These are phyloP conservation scores for Mrakia blollopis DNA, from an alignment of 768 basidiomycete species.

Conservation along the genomic window DNA sequence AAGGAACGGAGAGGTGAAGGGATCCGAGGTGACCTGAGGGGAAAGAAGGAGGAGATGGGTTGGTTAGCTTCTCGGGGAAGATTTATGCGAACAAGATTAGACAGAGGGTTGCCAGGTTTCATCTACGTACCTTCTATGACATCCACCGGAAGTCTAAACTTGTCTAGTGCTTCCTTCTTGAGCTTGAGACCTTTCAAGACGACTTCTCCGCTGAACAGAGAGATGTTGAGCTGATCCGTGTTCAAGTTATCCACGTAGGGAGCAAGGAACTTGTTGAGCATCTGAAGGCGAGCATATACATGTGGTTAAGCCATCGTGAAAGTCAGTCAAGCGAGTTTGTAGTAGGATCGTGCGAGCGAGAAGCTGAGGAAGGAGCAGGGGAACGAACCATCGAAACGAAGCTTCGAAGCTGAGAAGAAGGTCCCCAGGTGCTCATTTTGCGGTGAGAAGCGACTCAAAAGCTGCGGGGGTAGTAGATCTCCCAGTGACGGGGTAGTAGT, in stretches of 20 bases:
- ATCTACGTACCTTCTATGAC: slow-evolving; percentile 69
- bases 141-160: slow-evolving; percentile 91
- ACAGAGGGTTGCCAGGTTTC: too few species aligned
- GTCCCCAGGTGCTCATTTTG: background rate
- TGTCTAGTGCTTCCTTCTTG: slow-evolving; percentile 89
- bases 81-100: too few species aligned
- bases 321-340: too few species aligned
- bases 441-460: background rate
- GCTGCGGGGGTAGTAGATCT: too few species aligned
- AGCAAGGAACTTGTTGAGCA: slow-evolving; percentile 85
- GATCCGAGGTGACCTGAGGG: slow-evolving; percentile 42
- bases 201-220: slow-evolving; percentile 62
- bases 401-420: background rate
- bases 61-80: too few species aligned
- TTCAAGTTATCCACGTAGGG: slow-evolving; percentile 96
- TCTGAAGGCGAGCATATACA: slow-evolving; percentile 42
- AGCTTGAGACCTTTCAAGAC: slow-evolving; percentile 69
- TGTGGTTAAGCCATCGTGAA: too few species aligned
- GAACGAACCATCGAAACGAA: background rate
- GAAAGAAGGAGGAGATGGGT: too few species aligned
- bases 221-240: slow-evolving; percentile 89
- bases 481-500: background rate
- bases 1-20: slow-evolving; percentile 41
- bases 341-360: too few species aligned
- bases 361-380: background rate